phyloP scores from a whole-genome alignment of 176 grass and related monocot genomes.

The Cenchrus purpureus region DNA sequence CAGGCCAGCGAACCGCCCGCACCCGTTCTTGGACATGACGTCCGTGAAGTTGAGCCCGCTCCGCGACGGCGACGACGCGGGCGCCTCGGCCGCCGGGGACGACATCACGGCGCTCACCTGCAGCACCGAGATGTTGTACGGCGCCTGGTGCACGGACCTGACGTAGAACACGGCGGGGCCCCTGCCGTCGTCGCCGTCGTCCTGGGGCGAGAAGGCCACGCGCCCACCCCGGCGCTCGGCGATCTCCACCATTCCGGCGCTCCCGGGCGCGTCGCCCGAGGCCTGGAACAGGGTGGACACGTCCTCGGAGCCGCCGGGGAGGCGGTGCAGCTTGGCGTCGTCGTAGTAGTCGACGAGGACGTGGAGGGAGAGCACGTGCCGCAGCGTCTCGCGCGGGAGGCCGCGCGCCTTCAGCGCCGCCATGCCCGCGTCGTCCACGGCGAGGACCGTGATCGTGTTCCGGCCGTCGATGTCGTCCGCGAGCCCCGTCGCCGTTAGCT shows the following conservation, averaged over 20 bases:
- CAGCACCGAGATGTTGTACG: slow-evolving; percentile 66
- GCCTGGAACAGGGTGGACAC: slow-evolving; percentile 68
- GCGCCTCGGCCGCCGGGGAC: slow-evolving; percentile 61
- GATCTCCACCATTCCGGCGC: slow-evolving; percentile 61
- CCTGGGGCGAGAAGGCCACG: slow-evolving; percentile 54
- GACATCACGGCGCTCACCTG: slow-evolving; percentile 55
- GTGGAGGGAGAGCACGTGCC: slow-evolving; percentile 71
- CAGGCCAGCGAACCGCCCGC: slow-evolving; percentile 54
- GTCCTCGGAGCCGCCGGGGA: slow-evolving; percentile 45
- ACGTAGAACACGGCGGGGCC: slow-evolving; percentile 51
- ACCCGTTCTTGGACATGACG: slow-evolving; percentile 64
- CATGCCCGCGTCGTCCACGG: slow-evolving; percentile 52
- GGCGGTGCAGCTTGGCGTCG: slow-evolving; percentile 62
- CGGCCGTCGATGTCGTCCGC: slow-evolving; percentile 67
- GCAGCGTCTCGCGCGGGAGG: slow-evolving; percentile 48
- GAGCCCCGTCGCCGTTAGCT: slow-evolving; percentile 56
- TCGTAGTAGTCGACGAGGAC: slow-evolving; percentile 77
- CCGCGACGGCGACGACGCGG: slow-evolving; percentile 33
- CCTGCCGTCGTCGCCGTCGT: slow-evolving; percentile 31
- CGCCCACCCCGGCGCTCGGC: slow-evolving; percentile 54
- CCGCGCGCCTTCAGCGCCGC: slow-evolving; percentile 30
- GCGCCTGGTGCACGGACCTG: slow-evolving; percentile 54
- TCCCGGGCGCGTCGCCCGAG: slow-evolving; percentile 65
- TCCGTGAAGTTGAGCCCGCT: slow-evolving; percentile 45
- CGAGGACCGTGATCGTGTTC: slow-evolving; percentile 74